Percentiles rank a stretch among this genome's conserved stretches.
phyloP scores from a whole-genome alignment of 805 yeast genomes.

The Pichia scutulata region DNA sequence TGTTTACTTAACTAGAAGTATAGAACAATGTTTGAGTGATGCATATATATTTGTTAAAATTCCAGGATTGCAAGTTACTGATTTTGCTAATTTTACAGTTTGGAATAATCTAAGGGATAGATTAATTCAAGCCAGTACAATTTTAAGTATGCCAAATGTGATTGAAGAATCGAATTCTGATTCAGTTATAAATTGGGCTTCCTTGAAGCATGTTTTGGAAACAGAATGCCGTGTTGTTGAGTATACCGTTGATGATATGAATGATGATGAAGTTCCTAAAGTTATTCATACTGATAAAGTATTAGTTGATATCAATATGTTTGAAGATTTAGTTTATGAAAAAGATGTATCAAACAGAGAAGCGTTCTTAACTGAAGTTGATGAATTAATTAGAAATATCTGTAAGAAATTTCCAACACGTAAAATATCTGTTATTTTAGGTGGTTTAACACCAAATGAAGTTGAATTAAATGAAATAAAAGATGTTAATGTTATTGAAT shows the following conservation, averaged over 20 bases:
- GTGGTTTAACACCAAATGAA: conserved; percentile 31
- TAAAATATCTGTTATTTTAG: conserved; percentile 50
- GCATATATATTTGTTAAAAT: conserved; percentile 49
- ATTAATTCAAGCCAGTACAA: conserved; percentile 50
- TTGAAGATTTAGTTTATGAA: conserved; percentile 34
- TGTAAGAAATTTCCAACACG: conserved; percentile 74
- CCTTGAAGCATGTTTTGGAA: conserved; percentile 34
- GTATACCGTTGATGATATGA: conserved; percentile 31
- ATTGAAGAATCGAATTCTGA: conserved; percentile 21
- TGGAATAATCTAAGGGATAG: conserved; percentile 47
- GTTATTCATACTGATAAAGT: conserved; percentile 60
- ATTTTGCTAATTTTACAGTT: conserved; percentile 33
- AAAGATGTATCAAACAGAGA: conserved; percentile 35
- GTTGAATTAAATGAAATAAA: conserved; percentile 16
- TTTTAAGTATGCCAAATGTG: conserved; percentile 50
- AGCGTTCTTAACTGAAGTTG: conserved; percentile 19
- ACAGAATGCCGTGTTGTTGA: conserved; percentile 46
- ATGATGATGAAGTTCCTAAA: conserved; percentile 38
- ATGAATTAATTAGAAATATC: conserved; percentile 39
- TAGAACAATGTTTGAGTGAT: conserved; percentile 42
- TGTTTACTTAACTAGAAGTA: conserved; percentile 14
- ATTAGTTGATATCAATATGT: conserved; percentile 51
- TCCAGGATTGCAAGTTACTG: conserved; percentile 44
- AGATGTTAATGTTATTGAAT: conserved; percentile 11
- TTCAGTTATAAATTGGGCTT: conserved; percentile 32